Evolutionary conservation across 2,329 filamentous ascomycete species (phyloP).

Genomic region (Lasiodiplodia citricola): DNA sequence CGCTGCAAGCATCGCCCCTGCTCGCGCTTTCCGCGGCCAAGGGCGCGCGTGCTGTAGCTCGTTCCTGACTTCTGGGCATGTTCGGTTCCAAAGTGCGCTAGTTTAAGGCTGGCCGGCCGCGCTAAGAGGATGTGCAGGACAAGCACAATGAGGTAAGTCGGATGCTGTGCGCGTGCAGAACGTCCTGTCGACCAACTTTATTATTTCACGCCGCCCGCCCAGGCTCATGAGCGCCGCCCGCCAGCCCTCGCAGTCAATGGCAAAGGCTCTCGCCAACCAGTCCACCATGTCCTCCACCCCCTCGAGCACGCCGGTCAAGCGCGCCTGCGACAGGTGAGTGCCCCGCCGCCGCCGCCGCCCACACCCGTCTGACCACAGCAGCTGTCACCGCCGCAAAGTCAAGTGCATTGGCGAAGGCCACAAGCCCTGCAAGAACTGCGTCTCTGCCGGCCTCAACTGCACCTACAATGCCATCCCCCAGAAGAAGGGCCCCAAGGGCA

Average conservation of each 20-base stretch:
- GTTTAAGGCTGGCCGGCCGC: conserved; percentile 24
- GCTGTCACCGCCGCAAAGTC: conserved; percentile 56
- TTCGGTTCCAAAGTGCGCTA: conserved; percentile 19
- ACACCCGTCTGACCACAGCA: conserved; percentile 31
- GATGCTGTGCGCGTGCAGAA: conserved; percentile 23
- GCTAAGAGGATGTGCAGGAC: conserved; percentile 12
- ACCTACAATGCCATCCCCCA: conserved; percentile 69
- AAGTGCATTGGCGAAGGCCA: conserved; percentile 58
- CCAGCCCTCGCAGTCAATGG: conserved; percentile 25
- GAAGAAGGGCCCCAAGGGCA: conserved; percentile 68
- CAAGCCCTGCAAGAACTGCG: conserved; percentile 65
- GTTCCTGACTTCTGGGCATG: conserved; percentile 25
- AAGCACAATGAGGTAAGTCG: conserved; percentile 27
- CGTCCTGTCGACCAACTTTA: conserved; percentile 23
- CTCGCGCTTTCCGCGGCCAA: conserved; percentile 24
- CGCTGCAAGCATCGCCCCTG: conserved; percentile 16
- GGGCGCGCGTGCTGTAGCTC: conserved; percentile 20
- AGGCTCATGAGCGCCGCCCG: conserved; percentile 3
- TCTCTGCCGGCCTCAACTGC: conserved; percentile 64
- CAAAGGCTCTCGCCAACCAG: conserved; percentile 23
- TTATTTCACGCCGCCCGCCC: conserved; percentile 26
- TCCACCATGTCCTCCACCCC: conserved; percentile 29
- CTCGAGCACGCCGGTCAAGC: conserved; percentile 45
- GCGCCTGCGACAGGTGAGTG: conserved; percentile 50
- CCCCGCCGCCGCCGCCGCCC: conserved; percentile 18